Evolutionary conservation across 129 eudicot genomes (phyloP), one percentile per base, ranked within the genome.

Genomic region (Artemisia tridentata): DNA sequence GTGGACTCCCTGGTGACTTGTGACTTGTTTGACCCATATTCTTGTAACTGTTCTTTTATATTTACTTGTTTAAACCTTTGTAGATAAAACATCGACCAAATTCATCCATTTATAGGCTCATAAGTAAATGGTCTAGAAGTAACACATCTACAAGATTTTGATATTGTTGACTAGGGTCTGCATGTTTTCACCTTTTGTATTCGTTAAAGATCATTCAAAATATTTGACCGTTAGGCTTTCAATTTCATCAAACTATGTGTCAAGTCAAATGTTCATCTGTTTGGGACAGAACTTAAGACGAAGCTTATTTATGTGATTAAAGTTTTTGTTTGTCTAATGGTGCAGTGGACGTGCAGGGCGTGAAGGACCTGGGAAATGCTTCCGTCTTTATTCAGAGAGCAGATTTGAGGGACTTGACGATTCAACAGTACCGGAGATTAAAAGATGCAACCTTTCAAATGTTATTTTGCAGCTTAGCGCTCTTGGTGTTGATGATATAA

Each of bases 261-360:
- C 50, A 20, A 72, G 52, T 60, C 45, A 18, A 47, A 60, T 16
- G 48, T 60, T 23, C 58, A 16, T 63, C 34, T 25, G 3, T 72
- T 48, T 47, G 20, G 69, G 49, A 54, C 17, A 49, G 45, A 38
- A 34, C 0, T 52, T 54, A 15, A 29, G 15, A 56, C 3, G 17
- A 52, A 7, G 38, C 38, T 56, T 76, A 34, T 63, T 53, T 57
- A 59, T n/a, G 31, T 57, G 52, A 48, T 62, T 77, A 31, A 67
- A 72, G 45, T 38, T 16, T 55, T 67, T 34, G 29, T 56, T 71
- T 55, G 23, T 43, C 23, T 65, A 51, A 48, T 71, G 50, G 72
- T 84, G 69, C 83, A 92, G 98, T 85, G 98, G 96, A 48, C 98
- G 96, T 80, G 98, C 98, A 68, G 98, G 98, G 48, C 91, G 97